Evolutionary conservation across 805 yeast species (phyloP).

Genomic region (Kodamaea jinghongensis): DNA sequence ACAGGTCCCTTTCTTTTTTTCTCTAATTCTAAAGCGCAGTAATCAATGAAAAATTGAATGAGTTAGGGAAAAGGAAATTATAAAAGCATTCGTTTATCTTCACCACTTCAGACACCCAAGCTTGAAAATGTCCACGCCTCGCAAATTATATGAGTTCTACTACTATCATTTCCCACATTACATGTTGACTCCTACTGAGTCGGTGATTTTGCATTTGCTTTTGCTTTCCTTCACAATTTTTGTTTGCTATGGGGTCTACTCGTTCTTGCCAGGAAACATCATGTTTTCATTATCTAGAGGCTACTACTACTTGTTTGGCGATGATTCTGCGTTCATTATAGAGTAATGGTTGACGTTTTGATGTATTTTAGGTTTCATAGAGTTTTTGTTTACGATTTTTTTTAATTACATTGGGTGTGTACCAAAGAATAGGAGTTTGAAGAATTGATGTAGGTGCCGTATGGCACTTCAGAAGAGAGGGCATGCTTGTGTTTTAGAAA

Average conservation of each 20-base stretch:
- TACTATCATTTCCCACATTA: conserved; percentile 46
- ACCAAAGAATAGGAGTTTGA: neutral
- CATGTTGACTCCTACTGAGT: conserved; percentile 49
- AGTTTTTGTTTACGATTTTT: no score
- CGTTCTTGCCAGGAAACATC: conserved; percentile 25
- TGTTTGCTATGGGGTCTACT: conserved; percentile 28
- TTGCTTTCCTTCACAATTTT: conserved; percentile 23
- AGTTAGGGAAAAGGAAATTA: no score
- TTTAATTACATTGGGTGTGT: no score
- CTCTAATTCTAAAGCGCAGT: no score
- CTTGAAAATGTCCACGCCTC: conserved; percentile 5
- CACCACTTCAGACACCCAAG: neutral
- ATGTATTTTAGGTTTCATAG: no score
- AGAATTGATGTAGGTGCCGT: no score
- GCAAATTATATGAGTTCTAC: conserved; percentile 22
- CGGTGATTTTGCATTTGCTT: conserved; percentile 21
- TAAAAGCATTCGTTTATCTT: neutral
- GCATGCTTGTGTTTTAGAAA: no score
- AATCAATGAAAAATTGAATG: no score
- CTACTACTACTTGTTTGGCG: conserved; percentile 37
- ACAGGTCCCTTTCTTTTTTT: no score
- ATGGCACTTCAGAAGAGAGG: no score
- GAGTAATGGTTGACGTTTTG: neutral
- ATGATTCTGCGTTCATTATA: conserved; percentile 9
- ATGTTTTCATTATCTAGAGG: conserved; percentile 29